Evolutionary conservation across 352 stramenopile genomes (phyloP).

Genomic region (Phytophthora vignae): DNA sequence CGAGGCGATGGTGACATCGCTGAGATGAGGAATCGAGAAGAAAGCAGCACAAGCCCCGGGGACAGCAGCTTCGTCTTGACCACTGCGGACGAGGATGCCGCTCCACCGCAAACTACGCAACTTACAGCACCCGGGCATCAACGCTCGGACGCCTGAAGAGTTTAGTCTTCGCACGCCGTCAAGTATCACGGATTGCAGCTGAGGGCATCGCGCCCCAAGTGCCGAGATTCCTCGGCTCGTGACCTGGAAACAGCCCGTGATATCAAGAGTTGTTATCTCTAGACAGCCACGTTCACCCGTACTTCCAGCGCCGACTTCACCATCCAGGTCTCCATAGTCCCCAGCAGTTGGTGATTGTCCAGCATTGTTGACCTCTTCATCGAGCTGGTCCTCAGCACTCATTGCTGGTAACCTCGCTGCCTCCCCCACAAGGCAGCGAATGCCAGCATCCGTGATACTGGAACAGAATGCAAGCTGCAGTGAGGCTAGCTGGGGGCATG

Average conservation of each 20-base stretch:
- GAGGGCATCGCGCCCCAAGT: slow-evolving; percentile 45
- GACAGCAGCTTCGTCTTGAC: slow-evolving; percentile 19
- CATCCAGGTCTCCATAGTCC: slow-evolving; percentile 7
- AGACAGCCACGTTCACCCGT: slow-evolving; percentile 44
- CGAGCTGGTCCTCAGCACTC: background rate
- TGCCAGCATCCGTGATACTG: slow-evolving; percentile 58
- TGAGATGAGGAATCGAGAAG: slow-evolving; percentile 72
- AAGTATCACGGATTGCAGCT: slow-evolving; percentile 56
- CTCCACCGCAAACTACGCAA: slow-evolving; percentile 57
- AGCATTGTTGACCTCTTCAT: slow-evolving; percentile 7
- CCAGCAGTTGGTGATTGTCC: slow-evolving; percentile 1
- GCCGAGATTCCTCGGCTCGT: slow-evolving; percentile 54
- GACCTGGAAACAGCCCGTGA: slow-evolving; percentile 75
- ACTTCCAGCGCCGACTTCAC: slow-evolving; percentile 17
- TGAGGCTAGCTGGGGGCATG: slow-evolving; percentile 44
- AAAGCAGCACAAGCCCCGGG: slow-evolving; percentile 46
- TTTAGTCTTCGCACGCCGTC: slow-evolving; percentile 68
- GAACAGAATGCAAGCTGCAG: slow-evolving; percentile 67
- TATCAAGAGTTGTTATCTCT: slow-evolving; percentile 54
- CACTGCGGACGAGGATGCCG: slow-evolving; percentile 67
- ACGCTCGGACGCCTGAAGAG: slow-evolving; percentile 26
- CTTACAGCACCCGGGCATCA: slow-evolving; percentile 47
- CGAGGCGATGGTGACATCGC: slow-evolving; percentile 34
- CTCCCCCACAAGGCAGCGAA: slow-evolving; percentile 57
- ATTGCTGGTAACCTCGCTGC: slow-evolving; percentile 16